Evolutionary conservation across 805 yeast species (phyloP).

Genomic region (Pichia californica): DNA sequence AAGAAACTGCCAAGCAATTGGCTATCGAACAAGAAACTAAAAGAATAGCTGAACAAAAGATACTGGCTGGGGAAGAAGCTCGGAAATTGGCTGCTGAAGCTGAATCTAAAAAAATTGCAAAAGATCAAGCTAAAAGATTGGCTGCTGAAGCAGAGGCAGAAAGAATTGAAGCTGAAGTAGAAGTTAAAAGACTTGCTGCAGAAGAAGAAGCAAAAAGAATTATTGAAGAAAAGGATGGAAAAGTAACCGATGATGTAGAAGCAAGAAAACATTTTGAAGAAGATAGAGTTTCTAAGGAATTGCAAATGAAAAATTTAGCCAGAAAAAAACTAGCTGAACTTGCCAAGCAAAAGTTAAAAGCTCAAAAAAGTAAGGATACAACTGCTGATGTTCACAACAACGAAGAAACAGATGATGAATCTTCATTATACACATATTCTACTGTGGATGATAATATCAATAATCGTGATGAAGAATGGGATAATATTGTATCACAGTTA

Average conservation of each 20-base stretch:
- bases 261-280: not conserved
- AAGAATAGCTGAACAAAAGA: not conserved
- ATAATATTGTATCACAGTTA: constrained; percentile 56
- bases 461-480: constrained; percentile 60
- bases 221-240: no score
- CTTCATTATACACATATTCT: constrained; percentile 27
- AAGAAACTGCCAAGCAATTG: not conserved
- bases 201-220: not conserved
- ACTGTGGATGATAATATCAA: constrained; percentile 23
- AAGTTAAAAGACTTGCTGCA: not conserved
- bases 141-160: not conserved
- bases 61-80: no score
- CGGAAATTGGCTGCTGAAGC: no score
- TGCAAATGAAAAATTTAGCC: not conserved
- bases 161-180: not conserved
- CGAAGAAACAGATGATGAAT: constrained; percentile 12
- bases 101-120: not conserved
- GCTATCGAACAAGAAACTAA: not conserved
- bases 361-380: not conserved
- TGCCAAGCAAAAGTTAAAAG: not conserved
- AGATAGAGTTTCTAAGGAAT: not conserved
- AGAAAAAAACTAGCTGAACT: not conserved
- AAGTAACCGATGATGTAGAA: no score
- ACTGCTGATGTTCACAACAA: constrained; percentile 6
- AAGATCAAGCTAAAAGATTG: not conserved